Base-by-base conservation (phyloP, 2,329 filamentous ascomycete genomes). In the Camillea tinctor region DNA sequence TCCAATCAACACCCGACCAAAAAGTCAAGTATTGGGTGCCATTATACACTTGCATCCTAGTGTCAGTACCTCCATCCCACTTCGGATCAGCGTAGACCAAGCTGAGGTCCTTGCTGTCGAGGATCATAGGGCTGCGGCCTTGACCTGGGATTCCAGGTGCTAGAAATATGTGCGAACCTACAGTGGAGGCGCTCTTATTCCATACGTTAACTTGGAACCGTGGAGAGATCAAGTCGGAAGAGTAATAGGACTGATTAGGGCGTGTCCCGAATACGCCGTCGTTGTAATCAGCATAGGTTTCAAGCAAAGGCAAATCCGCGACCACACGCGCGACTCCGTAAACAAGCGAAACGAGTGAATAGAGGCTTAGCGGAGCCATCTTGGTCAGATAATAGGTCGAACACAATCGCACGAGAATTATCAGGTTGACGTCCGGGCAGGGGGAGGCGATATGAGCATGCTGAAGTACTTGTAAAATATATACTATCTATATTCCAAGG, bases 11-110 rank as follows among this genome's bases (percentile, higher is more conserved):
- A 8, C 69, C 72, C 20, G 72, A 68, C 74, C 74, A 77, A 56
- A 77, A 77, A 6, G 73, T 73, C n/a, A 76, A 58, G 56, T 76
- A 74, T 1, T 67, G 61, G 6, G 57, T 68, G 13, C 73, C 72
- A 40, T 73, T 67, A 58, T 75, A 67, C 5, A 60, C 61, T 57
- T 75, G 73, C 15, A 73, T 68, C 40, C 71, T 52, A 4, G 61
- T 52, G n/a, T 65, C 60, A 13, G 59, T 68, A 13, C 62, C 64
- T 11, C 60, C 65, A 36, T 64, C 56, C 60, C 66, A 69, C 9
- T 22, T 50, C 51, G 64, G 60, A 54, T 68, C 66, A 3, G 61
- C 62, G 54, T 70, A 72, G 1, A 72, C 70, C 13, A 71, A 59
- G 40, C 68, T 69, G 55, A 68, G 56, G 19, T 71, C 70, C 5